phyloP scores from a whole-genome alignment of 2,329 filamentous ascomycete species.

The Epichloe sibirici region DNA sequence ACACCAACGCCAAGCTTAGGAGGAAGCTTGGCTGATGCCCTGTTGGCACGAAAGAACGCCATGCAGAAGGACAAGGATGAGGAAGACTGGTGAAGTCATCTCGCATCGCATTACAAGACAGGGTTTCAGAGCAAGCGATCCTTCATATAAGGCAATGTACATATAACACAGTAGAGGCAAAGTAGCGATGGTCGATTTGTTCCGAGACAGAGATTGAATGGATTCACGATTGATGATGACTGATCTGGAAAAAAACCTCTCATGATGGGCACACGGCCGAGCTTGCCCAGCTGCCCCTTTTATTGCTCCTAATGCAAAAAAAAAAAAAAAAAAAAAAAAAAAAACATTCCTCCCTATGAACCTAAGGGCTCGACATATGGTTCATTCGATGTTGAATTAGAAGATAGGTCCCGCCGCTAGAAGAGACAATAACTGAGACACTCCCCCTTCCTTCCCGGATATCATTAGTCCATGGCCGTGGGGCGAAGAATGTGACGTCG shows the following conservation, averaged over 20 bases:
- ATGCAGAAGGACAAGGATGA: constrained; percentile 61
- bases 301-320: not conserved
- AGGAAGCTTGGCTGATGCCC: constrained; percentile 66
- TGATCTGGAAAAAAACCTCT: not conserved
- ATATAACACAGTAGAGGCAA: not conserved
- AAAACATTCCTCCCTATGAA: not conserved
- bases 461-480: not conserved
- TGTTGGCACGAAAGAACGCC: constrained; percentile 62
- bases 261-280: not conserved
- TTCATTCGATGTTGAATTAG: not conserved
- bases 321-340: not conserved
- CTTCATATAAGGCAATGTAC: not conserved
- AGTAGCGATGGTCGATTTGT: not conserved
- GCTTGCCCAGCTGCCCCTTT: not conserved
- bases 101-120: not conserved
- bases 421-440: not conserved
- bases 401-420: not conserved
- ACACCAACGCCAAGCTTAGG: constrained; percentile 62
- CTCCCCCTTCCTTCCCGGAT: constrained; percentile 13
- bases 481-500: constrained; percentile 30
- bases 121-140: constrained; percentile 16
- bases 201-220: not conserved
- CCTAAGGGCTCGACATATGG: not conserved
- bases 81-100: constrained; percentile 49
- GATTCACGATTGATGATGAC: not conserved